Percentiles rank a stretch among this genome's conserved stretches.
phyloP scores from a whole-genome alignment of 2,329 filamentous ascomycete species.

The Colletotrichum salicis region DNA sequence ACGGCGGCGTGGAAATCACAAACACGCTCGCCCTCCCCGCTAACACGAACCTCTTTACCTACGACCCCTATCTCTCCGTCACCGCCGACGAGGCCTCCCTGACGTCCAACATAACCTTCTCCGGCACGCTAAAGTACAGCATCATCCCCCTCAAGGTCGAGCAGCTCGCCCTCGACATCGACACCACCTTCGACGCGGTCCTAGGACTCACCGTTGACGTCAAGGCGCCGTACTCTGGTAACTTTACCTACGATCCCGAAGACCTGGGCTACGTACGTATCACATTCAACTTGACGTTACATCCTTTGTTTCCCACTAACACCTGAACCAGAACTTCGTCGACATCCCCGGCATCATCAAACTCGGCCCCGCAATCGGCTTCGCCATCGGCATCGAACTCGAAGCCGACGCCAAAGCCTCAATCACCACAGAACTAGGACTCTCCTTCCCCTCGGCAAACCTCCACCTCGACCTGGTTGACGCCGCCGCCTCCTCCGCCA shows the following conservation, averaged over 20 bases:
- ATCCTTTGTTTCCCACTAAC: not conserved
- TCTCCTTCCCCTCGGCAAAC: constrained; percentile 37
- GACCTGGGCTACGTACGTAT: constrained; percentile 29
- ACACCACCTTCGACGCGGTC: constrained; percentile 37
- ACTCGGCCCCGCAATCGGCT: constrained; percentile 33
- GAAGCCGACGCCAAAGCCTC: constrained; percentile 27
- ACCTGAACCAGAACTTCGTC: constrained; percentile 21
- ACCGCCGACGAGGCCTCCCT: constrained; percentile 38
- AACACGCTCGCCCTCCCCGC: constrained; percentile 37
- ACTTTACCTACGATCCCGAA: constrained; percentile 34
- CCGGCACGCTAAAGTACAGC: constrained; percentile 38
- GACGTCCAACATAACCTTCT: constrained; percentile 38
- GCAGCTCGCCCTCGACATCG: constrained; percentile 38
- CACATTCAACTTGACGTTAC: too few relatives aligned
- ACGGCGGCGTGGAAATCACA: constrained; percentile 38
- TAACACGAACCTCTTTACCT: constrained; percentile 35
- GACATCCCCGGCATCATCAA: constrained; percentile 35
- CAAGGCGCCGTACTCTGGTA: constrained; percentile 35
- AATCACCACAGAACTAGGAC: constrained; percentile 37
- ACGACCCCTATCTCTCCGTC: constrained; percentile 36
- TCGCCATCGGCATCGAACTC: constrained; percentile 33
- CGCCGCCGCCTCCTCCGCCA: constrained; percentile 38
- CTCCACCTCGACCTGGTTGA: constrained; percentile 45
- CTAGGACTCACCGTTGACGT: constrained; percentile 37
- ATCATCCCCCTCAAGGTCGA: constrained; percentile 36